These are phyloP conservation scores for Schrenkiella parvula DNA, from an alignment of 345 rosid species.

Conservation along the genomic window DNA sequence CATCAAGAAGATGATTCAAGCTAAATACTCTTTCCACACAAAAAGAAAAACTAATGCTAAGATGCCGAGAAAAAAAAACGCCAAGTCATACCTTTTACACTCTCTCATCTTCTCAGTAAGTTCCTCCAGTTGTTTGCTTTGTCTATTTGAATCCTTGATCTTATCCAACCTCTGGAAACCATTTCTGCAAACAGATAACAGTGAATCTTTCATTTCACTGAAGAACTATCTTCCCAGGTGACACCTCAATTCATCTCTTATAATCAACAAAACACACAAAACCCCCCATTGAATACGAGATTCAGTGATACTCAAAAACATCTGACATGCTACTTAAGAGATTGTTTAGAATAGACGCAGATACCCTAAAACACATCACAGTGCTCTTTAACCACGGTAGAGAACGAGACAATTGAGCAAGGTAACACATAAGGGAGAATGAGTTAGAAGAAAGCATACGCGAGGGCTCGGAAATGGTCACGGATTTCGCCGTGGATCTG, in stretches of 20 bases:
- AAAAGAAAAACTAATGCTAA: background rate
- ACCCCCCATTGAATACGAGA: background rate
- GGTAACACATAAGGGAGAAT: background rate
- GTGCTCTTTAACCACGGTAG: background rate
- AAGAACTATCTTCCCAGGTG: background rate
- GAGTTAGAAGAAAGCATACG: constrained; percentile 40
- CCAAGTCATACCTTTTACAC: constrained; percentile 65
- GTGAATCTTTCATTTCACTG: background rate
- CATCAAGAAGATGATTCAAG: background rate
- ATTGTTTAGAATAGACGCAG: background rate
- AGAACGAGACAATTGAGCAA: background rate
- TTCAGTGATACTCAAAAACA: background rate
- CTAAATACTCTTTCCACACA: background rate
- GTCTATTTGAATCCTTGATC: constrained; percentile 82
- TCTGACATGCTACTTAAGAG: background rate
- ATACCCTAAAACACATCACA: background rate
- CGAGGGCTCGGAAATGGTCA: constrained; percentile 84
- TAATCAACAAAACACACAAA: background rate
- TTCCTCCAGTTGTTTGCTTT: constrained; percentile 96
- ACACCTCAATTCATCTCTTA: background rate
- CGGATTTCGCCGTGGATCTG: constrained; percentile 97
- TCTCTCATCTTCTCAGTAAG: constrained; percentile 95
- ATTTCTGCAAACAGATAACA: constrained; percentile 53
- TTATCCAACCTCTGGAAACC: constrained; percentile 97
- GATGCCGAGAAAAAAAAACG: background rate